Percentiles rank a stretch among this genome's conserved stretches.
Evolutionary conservation across 2,329 filamentous ascomycete species (phyloP).

Genomic region (Byssothecium circinans): DNA sequence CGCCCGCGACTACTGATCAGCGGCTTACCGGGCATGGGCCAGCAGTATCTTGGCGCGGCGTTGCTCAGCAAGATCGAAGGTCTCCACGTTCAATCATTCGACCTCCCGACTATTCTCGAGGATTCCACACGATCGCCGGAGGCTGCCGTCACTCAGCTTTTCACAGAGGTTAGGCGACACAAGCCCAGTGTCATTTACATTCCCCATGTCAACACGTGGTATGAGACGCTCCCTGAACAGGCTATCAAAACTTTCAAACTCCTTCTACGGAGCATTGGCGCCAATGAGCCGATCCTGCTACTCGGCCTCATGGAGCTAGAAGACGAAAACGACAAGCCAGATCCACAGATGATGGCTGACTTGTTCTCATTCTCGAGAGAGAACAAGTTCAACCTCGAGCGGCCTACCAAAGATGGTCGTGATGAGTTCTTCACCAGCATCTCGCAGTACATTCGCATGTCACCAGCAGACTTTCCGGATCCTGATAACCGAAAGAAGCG

Average conservation of each 20-base stretch:
- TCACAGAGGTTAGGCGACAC: conserved; percentile 88
- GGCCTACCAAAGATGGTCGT: conserved; percentile 69
- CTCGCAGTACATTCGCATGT: conserved; percentile 73
- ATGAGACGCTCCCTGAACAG: conserved; percentile 64
- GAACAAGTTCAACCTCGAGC: conserved; percentile 71
- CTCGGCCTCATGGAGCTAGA: conserved; percentile 80
- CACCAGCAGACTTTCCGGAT: conserved; percentile 84
- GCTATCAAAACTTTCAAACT: conserved; percentile 80
- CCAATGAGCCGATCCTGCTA: conserved; percentile 85
- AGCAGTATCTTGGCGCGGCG: conserved; percentile 83
- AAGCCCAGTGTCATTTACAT: conserved; percentile 97
- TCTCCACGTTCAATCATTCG: conserved; percentile 91
- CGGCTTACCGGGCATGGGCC: conserved; percentile 88
- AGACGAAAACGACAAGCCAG: conserved; percentile 58
- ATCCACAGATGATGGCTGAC: conserved; percentile 67
- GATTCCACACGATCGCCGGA: conserved; percentile 81
- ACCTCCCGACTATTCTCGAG: conserved; percentile 81
- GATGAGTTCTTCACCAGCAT: conserved; percentile 77
- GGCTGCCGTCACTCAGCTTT: conserved; percentile 85
- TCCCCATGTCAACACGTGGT: conserved; percentile 88
- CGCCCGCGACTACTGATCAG: conserved; percentile 82
- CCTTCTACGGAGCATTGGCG: conserved; percentile 78
- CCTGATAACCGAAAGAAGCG: conserved; percentile 84
- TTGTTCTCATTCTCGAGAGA: conserved; percentile 84
- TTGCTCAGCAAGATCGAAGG: conserved; percentile 90